phyloP scores from a whole-genome alignment of 805 yeast species.

The Spathaspora arborariae region DNA sequence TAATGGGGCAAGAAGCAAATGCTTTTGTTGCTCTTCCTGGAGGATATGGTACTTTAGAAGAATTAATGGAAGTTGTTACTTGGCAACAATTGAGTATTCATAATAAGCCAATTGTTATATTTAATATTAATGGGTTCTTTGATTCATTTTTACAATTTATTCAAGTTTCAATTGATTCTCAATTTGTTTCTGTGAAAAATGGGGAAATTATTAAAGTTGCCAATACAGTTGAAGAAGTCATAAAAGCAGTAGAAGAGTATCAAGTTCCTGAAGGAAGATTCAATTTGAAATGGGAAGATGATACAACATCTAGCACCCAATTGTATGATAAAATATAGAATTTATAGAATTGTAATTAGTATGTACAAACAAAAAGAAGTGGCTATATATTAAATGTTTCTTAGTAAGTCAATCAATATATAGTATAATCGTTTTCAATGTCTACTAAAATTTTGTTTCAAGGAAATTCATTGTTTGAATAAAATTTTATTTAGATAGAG shows the following conservation, averaged over 20 bases:
- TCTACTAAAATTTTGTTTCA: no score
- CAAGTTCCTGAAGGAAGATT: conserved; percentile 69
- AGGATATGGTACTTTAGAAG: conserved; percentile 88
- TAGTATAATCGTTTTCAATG: no score
- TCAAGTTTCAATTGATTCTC: conserved; percentile 53
- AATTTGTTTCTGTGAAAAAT: conserved; percentile 66
- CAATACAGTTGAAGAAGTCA: conserved; percentile 62
- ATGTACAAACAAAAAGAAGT: no score
- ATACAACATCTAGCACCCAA: conserved; percentile 5
- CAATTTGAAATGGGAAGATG: conserved; percentile 61
- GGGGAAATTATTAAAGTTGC: conserved; percentile 70
- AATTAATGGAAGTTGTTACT: conserved; percentile 83
- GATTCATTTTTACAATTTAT: conserved; percentile 66
- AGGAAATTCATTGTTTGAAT: no score
- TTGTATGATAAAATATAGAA: not conserved
- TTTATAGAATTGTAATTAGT: not conserved
- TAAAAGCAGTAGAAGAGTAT: conserved; percentile 57
- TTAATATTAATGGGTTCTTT: conserved; percentile 77
- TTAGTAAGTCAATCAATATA: no score
- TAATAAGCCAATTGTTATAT: conserved; percentile 71
- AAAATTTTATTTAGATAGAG: no score
- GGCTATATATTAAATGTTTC: no score
- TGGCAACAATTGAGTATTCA: conserved; percentile 91
- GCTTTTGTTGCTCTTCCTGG: conserved; percentile 91
- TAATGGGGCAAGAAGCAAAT: conserved; percentile 84